Conservation (phyloP, 352 stramenopile species). For the Phytophthora hibernalis region DNA sequence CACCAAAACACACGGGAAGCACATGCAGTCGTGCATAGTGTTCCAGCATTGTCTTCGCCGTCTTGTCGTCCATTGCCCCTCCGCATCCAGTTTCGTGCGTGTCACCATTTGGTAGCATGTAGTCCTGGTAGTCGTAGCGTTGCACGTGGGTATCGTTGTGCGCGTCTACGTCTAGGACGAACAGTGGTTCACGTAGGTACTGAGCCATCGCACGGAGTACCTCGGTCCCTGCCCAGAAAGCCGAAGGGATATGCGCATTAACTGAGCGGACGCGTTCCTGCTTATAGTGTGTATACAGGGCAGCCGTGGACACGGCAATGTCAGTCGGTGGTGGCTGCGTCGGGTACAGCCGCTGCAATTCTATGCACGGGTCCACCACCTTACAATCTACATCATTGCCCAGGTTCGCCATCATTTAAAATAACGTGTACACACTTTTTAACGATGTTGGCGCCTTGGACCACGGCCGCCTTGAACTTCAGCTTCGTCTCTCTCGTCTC, state of each 20-base stretch:
- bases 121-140: slow-evolving; percentile 1
- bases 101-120: not conserved
- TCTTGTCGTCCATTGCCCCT: not conserved
- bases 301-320: not conserved
- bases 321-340: too few relatives aligned
- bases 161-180: not conserved
- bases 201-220: slow-evolving; percentile 2
- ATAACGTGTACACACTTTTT: not conserved
- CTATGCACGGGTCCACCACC: not conserved
- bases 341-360: not conserved
- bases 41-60: not conserved
- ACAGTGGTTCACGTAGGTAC: not conserved
- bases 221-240: too few relatives aligned
- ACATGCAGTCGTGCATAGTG: not conserved
- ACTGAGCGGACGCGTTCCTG: not conserved
- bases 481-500: not conserved
- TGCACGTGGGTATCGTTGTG: not conserved
- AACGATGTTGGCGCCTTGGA: not conserved
- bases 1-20: not conserved
- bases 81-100: not conserved
- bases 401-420: not conserved
- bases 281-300: not conserved
- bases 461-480: not conserved
- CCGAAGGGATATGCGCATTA: not conserved
- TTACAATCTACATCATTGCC: not conserved